Evolutionary conservation across 2,329 filamentous ascomycete species (phyloP), one percentile per base, ranked within the genome.

Genomic region (Neopestalotiopsis sp.): DNA sequence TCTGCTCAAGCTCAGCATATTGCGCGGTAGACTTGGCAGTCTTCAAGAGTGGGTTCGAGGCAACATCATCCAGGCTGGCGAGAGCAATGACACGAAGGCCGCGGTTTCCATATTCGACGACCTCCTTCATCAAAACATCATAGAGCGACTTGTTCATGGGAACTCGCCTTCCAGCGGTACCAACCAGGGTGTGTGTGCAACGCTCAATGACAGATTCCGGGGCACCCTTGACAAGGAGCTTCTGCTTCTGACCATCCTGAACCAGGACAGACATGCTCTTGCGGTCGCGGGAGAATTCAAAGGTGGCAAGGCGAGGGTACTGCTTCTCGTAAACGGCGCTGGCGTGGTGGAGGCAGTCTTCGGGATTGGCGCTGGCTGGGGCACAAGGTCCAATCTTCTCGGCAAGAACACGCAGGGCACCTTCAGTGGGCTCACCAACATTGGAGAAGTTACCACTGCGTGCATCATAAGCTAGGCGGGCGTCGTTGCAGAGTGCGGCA

Each of bases 221-320:
- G 24, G 97, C 96, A 76, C 96, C 96, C 84, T 99, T 99, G 73
- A 99, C 95, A 63, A 99, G 88, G 12, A 99, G 90, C 79, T 92
- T 94, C 83, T 96, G 90, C 66, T 90, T 82, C 64, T 86, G 85
- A 68, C 88, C 91, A 67, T 88, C 87, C 73, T 92, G 88, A 71
- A 97, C 94, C 69, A 98, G 85, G 45, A 99, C 97, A 62, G 96
- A 99, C 96, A 99, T 99, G 82, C 95, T 98, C 89, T 99, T 99
- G 71, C 96, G 90, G 81, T 99, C 96, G 75, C 96, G 91, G 1
- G 96, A 98, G 83, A 99, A 99, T 79, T 99, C 96, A 76, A 94
- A 99, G 12, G 94, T 97, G 9, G 95, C 92, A 68, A 97, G 86
- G 57, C 92, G 90, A 66, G 90, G 89, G 64, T 91, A 89, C 73